phyloP scores from a whole-genome alignment of 495 filamentous ascomycete species.

The Peziza echinospora region DNA sequence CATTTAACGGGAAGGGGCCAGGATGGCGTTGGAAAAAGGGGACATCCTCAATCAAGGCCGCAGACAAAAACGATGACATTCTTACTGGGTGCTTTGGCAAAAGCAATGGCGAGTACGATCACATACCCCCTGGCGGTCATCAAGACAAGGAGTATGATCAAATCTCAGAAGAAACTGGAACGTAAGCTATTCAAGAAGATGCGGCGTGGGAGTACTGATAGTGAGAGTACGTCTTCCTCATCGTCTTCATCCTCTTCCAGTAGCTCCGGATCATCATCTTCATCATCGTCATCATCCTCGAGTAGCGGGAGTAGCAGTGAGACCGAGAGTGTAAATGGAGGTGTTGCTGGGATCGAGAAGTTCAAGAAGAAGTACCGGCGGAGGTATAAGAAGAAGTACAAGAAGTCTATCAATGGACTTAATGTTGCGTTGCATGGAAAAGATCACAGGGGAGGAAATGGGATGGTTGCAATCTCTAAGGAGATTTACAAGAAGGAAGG shows the following conservation, averaged over 20 bases:
- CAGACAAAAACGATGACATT: conserved; percentile 27
- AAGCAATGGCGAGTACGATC: conserved; percentile 52
- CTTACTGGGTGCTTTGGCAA: conserved; percentile 59
- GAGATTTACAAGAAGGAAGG: conserved; percentile 32
- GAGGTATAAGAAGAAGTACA: conserved; percentile 7
- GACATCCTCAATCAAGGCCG: too few relatives aligned
- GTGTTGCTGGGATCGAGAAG: background rate
- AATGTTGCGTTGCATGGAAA: conserved; percentile 5
- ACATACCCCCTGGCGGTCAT: conserved; percentile 79
- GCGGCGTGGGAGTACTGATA: background rate
- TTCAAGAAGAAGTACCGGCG: conserved; percentile 3
- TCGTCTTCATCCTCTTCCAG: background rate
- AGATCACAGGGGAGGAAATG: background rate
- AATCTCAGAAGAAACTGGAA: conserved; percentile 11
- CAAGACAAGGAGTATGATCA: conserved; percentile 50
- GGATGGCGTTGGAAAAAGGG: conserved; percentile 32
- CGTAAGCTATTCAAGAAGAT: background rate
- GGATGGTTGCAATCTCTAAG: background rate
- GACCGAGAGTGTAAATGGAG: background rate
- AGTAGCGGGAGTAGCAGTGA: background rate
- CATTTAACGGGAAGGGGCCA: too few relatives aligned
- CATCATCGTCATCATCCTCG: background rate
- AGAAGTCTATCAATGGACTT: conserved; percentile 10
- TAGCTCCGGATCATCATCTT: background rate
- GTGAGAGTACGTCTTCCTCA: background rate